Evolutionary conservation across 2,329 filamentous ascomycete species (phyloP).

Genomic region (Cladosporium colombiae): DNA sequence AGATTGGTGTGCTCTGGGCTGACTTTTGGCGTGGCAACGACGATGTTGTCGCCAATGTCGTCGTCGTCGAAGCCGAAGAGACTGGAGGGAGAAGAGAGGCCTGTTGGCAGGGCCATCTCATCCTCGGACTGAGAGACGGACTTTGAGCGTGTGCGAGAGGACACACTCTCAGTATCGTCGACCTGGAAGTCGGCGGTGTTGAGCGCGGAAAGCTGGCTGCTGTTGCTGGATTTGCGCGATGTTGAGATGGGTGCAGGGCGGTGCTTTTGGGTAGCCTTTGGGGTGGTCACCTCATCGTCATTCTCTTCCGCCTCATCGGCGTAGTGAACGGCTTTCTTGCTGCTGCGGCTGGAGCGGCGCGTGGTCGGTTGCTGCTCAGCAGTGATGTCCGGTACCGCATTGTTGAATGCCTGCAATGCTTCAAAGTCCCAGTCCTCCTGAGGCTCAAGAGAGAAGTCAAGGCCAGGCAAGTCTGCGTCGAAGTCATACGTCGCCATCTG

Average conservation of each 20-base stretch:
- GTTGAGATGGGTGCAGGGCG: slow-evolving; percentile 8
- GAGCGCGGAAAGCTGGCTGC: neutral
- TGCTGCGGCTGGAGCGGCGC: slow-evolving; percentile 1
- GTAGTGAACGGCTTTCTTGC: slow-evolving; percentile 13
- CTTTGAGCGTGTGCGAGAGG: slow-evolving; percentile 15
- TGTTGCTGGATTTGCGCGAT: slow-evolving; percentile 11
- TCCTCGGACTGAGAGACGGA: neutral
- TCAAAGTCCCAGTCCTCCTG: neutral
- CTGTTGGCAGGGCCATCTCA: neutral
- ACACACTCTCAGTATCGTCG: neutral
- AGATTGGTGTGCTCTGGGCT: neutral
- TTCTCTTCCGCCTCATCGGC: neutral
- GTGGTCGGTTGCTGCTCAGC: neutral
- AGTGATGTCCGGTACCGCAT: neutral
- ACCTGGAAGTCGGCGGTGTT: slow-evolving; percentile 6
- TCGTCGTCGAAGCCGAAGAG: slow-evolving; percentile 1
- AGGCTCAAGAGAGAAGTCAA: neutral
- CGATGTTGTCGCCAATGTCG: neutral
- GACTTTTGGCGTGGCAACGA: slow-evolving; percentile 7
- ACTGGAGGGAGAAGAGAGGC: neutral
- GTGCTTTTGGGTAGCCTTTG: neutral
- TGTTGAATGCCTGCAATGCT: slow-evolving; percentile 2
- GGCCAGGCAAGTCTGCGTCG: neutral
- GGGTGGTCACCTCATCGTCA: neutral
- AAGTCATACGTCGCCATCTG: neutral